These are phyloP conservation scores for Reticulascus tulasneorum DNA, from an alignment of 2,329 filamentous ascomycete species.

Conservation along the genomic window DNA sequence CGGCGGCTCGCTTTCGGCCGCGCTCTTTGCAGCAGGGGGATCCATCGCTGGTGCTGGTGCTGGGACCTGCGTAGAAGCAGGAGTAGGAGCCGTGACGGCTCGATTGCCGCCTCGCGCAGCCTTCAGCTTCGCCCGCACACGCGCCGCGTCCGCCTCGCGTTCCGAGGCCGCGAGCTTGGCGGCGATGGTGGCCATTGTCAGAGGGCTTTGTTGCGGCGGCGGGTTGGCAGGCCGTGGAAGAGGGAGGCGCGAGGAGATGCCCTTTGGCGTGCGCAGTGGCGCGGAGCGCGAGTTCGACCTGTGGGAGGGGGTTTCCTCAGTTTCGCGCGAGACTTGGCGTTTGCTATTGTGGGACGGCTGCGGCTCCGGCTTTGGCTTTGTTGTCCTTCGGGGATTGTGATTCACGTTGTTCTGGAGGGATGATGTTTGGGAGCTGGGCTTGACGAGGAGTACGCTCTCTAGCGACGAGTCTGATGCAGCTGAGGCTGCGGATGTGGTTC, in stretches of 20 bases:
- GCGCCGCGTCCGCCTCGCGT: constrained; percentile 58
- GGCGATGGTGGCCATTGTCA: constrained; percentile 59
- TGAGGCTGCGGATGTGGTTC: constrained; percentile 11
- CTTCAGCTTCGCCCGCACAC: constrained; percentile 58
- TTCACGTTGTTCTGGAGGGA: no score
- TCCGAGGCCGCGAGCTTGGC: constrained; percentile 63
- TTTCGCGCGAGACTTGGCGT: constrained; percentile 10
- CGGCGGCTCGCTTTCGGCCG: neutral
- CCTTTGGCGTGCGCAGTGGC: constrained; percentile 15
- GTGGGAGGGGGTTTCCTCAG: constrained; percentile 3
- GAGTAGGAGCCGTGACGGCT: constrained; percentile 24
- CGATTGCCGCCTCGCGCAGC: constrained; percentile 43
- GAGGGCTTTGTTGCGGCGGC: constrained; percentile 47
- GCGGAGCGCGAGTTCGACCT: constrained; percentile 17
- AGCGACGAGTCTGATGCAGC: constrained; percentile 19
- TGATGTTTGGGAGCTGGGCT: constrained; percentile 8
- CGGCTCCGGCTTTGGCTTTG: constrained; percentile 3
- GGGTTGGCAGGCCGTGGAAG: constrained; percentile 34
- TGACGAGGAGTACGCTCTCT: constrained; percentile 18
- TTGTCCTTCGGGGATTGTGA: constrained; percentile 7
- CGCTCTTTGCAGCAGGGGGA: constrained; percentile 12
- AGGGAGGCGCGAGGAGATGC: constrained; percentile 26
- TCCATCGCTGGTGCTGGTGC: constrained; percentile 17
- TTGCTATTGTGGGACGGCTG: neutral
- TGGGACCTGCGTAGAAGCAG: constrained; percentile 15